A percentile compares a stretch with the other conserved stretches of the same genome.
phyloP scores from a whole-genome alignment of 305 asterid genomes.

The Galium porrigens region DNA sequence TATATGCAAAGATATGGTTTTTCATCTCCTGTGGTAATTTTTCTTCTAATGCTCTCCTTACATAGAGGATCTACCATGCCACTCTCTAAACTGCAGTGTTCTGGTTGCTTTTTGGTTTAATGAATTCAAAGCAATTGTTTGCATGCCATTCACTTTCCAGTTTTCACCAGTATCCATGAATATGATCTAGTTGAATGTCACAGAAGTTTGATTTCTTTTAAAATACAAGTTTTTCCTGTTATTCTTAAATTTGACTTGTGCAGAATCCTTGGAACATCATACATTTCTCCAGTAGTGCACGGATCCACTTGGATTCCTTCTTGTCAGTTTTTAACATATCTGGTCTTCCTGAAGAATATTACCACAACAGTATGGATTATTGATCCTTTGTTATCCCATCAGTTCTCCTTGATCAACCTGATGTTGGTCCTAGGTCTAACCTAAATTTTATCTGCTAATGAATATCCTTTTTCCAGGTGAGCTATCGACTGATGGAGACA shows the following conservation, averaged over 20 bases:
- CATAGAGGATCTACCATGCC: conserved; percentile 7
- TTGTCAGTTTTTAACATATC: conserved; percentile 77
- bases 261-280: conserved; percentile 98
- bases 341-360: conserved; percentile 74
- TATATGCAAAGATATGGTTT: conserved; percentile 87
- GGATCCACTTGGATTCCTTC: conserved; percentile 70
- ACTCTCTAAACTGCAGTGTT: background rate
- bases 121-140: background rate
- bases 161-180: background rate
- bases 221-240: background rate
- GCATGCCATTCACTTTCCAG: background rate
- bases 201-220: background rate
- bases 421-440: background rate
- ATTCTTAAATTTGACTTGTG: conserved; percentile 8
- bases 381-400: background rate
- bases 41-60: conserved; percentile 12
- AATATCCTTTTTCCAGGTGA: conserved; percentile 32
- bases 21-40: conserved; percentile 82
- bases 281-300: conserved; percentile 57
- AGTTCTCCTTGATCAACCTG: background rate
- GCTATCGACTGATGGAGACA: conserved; percentile 39
- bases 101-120: background rate
- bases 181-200: background rate
- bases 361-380: conserved; percentile 50
- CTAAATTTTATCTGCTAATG: background rate